Percentiles rank a stretch among this genome's conserved stretches.
phyloP scores from a whole-genome alignment of 1,284 basidiomycete species.

The Trametes versicolor region DNA sequence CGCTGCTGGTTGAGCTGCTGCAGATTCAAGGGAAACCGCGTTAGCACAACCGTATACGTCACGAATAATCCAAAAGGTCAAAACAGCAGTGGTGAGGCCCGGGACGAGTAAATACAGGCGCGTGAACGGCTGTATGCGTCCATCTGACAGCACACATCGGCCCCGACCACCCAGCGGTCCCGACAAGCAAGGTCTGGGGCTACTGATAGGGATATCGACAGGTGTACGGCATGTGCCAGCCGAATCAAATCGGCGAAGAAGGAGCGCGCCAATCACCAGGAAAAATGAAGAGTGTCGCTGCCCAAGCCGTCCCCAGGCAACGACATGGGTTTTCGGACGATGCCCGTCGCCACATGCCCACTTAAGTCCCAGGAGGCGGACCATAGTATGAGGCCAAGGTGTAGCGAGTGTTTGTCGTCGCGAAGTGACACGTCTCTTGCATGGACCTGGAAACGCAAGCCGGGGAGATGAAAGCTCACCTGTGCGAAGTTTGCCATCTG shows the following conservation, averaged over 20 bases:
- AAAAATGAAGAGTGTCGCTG: neutral
- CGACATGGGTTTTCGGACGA: no score
- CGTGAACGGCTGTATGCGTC: no score
- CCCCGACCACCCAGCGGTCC: no score
- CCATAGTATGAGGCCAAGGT: no score
- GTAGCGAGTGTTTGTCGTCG: no score
- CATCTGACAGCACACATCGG: no score
- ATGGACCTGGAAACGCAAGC: neutral
- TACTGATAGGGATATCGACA: no score
- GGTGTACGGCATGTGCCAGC: neutral
- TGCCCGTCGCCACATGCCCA: no score
- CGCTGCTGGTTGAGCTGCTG: slow-evolving; percentile 57
- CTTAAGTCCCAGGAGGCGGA: no score
- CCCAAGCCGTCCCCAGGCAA: neutral
- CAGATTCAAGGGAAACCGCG: neutral
- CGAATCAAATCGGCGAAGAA: neutral
- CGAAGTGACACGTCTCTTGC: no score
- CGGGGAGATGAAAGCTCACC: slow-evolving; percentile 47
- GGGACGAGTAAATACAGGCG: no score
- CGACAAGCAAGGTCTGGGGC: no score
- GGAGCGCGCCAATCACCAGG: neutral
- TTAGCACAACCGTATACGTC: neutral
- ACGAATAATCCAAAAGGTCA: neutral
- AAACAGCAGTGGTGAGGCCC: neutral
- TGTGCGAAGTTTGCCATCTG: slow-evolving; percentile 75